phyloP scores from a whole-genome alignment of 768 basidiomycete species.

The Amanita phalloides region DNA sequence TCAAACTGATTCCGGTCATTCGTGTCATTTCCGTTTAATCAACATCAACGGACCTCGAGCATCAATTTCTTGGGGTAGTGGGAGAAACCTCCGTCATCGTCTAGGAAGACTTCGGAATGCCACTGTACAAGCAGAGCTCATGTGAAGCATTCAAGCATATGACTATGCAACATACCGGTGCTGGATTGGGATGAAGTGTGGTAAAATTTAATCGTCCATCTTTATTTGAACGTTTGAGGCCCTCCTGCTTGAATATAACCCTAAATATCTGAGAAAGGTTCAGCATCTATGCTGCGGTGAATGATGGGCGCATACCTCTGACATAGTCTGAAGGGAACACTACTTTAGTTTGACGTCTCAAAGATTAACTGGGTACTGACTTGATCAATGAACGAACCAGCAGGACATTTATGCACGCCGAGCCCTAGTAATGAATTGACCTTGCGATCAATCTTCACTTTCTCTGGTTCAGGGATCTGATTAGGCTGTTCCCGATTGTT shows the following conservation, averaged over 20 bases:
- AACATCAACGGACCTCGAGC: not conserved
- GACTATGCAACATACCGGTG: not conserved
- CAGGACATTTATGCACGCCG: slow-evolving; percentile 17
- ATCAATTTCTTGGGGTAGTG: slow-evolving; percentile 1
- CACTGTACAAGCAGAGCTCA: not conserved
- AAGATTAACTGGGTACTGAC: slow-evolving; percentile 5
- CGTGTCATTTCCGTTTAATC: not conserved
- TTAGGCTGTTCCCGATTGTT: slow-evolving; percentile 3
- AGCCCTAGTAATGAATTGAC: slow-evolving; percentile 12
- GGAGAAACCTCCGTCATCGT: not conserved
- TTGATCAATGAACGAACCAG: slow-evolving; percentile 11
- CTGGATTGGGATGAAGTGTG: not conserved
- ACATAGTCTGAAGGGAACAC: slow-evolving; percentile 11
- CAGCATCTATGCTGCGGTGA: not conserved
- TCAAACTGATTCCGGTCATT: slow-evolving; percentile 1
- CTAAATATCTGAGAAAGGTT: not conserved
- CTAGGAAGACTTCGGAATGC: not conserved
- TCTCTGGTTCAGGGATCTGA: slow-evolving; percentile 7
- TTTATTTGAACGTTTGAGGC: not conserved
- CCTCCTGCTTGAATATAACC: slow-evolving; percentile 1
- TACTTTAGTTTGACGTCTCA: not conserved
- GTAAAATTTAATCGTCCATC: not conserved
- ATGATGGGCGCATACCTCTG: slow-evolving; percentile 9
- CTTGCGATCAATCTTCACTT: slow-evolving; percentile 8
- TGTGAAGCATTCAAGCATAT: not conserved